Conservation (phyloP, 306 rosid genomes). For the Rosa multiflora region DNA sequence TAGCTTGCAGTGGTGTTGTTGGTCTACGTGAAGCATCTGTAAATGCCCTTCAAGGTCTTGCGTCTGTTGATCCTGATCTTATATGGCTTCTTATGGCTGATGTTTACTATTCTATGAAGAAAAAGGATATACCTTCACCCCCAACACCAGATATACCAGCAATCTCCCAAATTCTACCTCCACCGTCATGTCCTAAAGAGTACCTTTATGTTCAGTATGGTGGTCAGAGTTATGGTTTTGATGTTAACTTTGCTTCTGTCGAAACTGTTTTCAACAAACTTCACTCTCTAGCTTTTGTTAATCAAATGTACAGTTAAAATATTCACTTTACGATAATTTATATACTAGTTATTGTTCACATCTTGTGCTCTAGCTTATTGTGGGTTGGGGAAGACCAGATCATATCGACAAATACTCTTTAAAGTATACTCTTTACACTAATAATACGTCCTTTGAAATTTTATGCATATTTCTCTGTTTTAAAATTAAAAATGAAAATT, state of each 20-base stretch:
- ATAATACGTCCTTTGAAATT: too few relatives aligned
- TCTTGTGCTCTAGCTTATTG: not conserved
- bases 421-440: too few relatives aligned
- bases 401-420: too few relatives aligned
- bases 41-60: constrained; percentile 79
- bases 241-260: constrained; percentile 55
- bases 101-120: constrained; percentile 60
- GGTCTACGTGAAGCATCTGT: constrained; percentile 75
- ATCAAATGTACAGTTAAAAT: constrained; percentile 39
- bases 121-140: constrained; percentile 39
- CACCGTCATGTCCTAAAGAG: constrained; percentile 51
- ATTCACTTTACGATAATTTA: not conserved
- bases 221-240: constrained; percentile 76
- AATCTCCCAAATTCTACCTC: constrained; percentile 58
- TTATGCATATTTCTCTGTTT: too few relatives aligned
- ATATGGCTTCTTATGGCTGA: constrained; percentile 95
- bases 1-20: constrained; percentile 76
- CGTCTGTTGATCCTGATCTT: constrained; percentile 82
- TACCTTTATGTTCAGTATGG: constrained; percentile 76
- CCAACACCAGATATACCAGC: constrained; percentile 54
- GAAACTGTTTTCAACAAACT: constrained; percentile 61
- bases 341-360: not conserved
- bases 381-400: not conserved
- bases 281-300: constrained; percentile 32
- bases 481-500: too few relatives aligned